phyloP scores from a whole-genome alignment of 2,329 filamentous ascomycete genomes.

The Trichocomaceae sp. region DNA sequence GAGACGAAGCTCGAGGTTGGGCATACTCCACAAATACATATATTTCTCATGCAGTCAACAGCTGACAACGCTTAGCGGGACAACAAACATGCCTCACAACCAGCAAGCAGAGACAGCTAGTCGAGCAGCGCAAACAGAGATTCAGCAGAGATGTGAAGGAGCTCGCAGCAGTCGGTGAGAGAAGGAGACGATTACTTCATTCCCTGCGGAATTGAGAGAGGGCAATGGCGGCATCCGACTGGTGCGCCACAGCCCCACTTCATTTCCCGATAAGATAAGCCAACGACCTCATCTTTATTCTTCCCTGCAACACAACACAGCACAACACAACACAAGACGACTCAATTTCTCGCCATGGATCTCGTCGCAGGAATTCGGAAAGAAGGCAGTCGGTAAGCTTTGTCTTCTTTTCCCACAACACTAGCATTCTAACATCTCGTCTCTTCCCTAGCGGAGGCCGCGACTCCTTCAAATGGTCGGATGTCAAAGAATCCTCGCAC shows the following conservation, averaged over 20 bases:
- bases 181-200: not conserved
- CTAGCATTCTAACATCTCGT: not conserved
- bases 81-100: not conserved
- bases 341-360: conserved; percentile 59
- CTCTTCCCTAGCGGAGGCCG: conserved; percentile 62
- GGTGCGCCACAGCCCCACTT: not conserved
- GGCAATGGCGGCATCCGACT: not conserved
- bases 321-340: too few relatives aligned
- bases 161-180: not conserved
- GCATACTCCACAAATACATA: not conserved
- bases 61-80: not conserved
- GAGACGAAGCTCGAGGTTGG: not conserved
- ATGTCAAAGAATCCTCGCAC: conserved; percentile 77
- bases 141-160: not conserved
- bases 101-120: not conserved
- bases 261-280: conserved; percentile 6
- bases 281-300: not conserved
- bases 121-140: not conserved
- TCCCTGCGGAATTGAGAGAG: too few relatives aligned
- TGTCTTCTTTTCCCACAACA: not conserved
- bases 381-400: conserved; percentile 62
- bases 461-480: conserved; percentile 93
- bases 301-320: not conserved
- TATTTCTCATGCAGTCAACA: not conserved
- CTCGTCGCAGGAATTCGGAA: conserved; percentile 88